Percentiles rank a stretch among this genome's conserved stretches.
Conservation (phyloP, 257 asterid species). For the Jacaranda copaia region DNA sequence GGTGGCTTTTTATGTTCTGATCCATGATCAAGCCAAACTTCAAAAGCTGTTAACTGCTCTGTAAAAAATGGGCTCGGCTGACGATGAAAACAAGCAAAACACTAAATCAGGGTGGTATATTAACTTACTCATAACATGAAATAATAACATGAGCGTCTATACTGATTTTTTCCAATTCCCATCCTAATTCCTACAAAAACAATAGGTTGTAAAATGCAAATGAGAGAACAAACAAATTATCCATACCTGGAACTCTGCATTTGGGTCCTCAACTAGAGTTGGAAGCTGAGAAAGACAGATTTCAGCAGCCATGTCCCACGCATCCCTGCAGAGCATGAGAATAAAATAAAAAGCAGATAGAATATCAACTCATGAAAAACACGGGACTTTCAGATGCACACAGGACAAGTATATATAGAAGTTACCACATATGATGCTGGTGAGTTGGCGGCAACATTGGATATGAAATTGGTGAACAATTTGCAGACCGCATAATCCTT, state of each 20-base stretch:
- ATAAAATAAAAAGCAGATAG: constrained; percentile 32
- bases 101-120: constrained; percentile 8
- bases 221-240: background rate
- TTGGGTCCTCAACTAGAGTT: constrained; percentile 84
- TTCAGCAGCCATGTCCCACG: constrained; percentile 99
- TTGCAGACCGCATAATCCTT: constrained; percentile 99
- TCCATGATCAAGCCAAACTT: constrained; percentile 99
- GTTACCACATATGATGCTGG: constrained; percentile 99
- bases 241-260: constrained; percentile 92
- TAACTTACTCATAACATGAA: constrained; percentile 23
- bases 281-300: constrained; percentile 99
- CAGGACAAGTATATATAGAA: constrained; percentile 25
- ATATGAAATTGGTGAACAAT: constrained; percentile 93
- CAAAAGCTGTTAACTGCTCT: constrained; percentile 94
- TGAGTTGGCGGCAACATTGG: constrained; percentile 96
- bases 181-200: constrained; percentile 28
- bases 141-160: background rate
- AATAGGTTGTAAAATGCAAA: constrained; percentile 26
- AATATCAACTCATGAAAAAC: constrained; percentile 29
- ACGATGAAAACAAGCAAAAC: constrained; percentile 29
- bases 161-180: constrained; percentile 4
- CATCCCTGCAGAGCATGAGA: constrained; percentile 73
- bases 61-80: constrained; percentile 96
- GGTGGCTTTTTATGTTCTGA: constrained; percentile 96
- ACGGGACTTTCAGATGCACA: constrained; percentile 2